Base-by-base conservation (phyloP, 495 filamentous ascomycete species). In the Aspergillus coremiiformis region DNA sequence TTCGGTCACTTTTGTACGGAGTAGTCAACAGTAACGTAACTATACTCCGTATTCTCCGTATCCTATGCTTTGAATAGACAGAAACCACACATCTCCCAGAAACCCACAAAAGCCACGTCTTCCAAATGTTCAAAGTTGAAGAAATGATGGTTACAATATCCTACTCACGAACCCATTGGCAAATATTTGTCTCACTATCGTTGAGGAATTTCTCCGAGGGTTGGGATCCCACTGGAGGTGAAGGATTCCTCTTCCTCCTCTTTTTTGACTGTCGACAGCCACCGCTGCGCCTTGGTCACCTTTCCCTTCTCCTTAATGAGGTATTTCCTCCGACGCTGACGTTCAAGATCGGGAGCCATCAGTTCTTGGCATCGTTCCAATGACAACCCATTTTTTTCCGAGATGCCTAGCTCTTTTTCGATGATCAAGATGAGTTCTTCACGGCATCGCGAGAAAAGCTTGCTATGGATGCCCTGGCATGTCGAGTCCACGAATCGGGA, bases 291-390 rank as follows among this genome's bases (percentile, higher is more conserved):
- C 17, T 69, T 66, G 8, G 55, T 46, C 1, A 84, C 56, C 20
- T 71, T 77, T 19, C 65, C 64, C 21, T 71, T 69, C 37, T 80
- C 70, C 15, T 61, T 69, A 2, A 61, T 43, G 0, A 84, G 54
- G 4, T 59, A 47, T 3, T 51, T 39, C 0, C 80, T 74, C 4
- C 65, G 63, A 0, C 35, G 46, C 47, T 76, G 72, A 2, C 75
- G 66, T 20, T 70, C 66, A 0, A 72, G 66, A 43, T 81, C 73
- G 24, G 80, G 77, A 0, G 74, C 75, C 54, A 84, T 71, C 0
- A 81, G 68, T 9, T 69, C 39, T 5, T 64, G 65, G 45, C 75
- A 75, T 14, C 65, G 60, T 7, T 71, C 63, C 17, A 65, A 26
- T 0, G 66, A 44, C 68, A 58, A 63, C 76, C 75, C 64, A n/a